Evolutionary conservation across 202 grass and related monocot species (phyloP).

Genomic region (Dendrocalamus latiflorus): DNA sequence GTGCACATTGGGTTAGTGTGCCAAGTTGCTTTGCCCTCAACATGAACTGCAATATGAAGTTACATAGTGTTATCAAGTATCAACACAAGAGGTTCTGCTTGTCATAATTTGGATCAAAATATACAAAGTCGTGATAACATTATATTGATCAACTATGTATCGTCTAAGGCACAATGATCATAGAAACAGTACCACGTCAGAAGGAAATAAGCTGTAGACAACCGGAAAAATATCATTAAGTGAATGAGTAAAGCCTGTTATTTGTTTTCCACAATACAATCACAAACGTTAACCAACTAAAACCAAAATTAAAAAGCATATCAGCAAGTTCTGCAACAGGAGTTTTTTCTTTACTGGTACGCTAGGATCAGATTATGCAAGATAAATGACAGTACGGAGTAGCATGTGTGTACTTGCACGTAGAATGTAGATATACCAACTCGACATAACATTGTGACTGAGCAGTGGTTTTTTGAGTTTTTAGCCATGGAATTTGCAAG

Average conservation of each 20-base stretch:
- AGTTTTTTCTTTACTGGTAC: neutral
- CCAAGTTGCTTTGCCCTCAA: slow-evolving; percentile 90
- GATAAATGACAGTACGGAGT: neutral
- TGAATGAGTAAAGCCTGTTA: neutral
- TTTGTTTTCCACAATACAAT: neutral
- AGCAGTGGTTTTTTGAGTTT: too few relatives aligned
- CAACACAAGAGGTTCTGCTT: neutral
- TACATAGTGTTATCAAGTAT: slow-evolving; percentile 16
- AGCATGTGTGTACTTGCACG: neutral
- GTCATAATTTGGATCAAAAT: neutral
- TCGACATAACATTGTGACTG: neutral
- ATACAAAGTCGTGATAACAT: neutral
- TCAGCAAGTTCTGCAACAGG: neutral
- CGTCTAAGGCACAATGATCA: neutral
- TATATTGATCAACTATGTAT: neutral
- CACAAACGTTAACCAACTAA: neutral
- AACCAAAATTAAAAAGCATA: slow-evolving; percentile 7
- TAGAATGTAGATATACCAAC: neutral
- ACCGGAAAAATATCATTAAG: neutral
- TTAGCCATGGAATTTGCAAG: neutral
- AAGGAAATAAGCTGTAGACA: neutral
- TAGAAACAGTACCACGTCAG: neutral
- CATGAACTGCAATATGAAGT: slow-evolving; percentile 66
- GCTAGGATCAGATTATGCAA: neutral
- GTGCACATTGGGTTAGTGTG: slow-evolving; percentile 72